phyloP scores from a whole-genome alignment of 805 yeast genomes.

The Priceomyces carsonii region DNA sequence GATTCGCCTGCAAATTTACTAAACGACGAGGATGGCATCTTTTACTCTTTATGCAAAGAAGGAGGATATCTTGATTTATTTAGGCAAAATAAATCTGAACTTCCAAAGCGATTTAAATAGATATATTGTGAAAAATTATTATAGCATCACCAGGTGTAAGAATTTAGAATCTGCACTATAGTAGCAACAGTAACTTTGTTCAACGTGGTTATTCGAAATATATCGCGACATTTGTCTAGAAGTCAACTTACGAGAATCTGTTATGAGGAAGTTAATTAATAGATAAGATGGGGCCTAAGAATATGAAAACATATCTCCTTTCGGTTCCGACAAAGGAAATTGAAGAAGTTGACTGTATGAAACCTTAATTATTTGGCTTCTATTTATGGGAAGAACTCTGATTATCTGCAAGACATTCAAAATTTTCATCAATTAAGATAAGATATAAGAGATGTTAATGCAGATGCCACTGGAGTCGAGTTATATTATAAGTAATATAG shows the following conservation, averaged over 20 bases:
- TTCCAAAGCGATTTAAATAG: too few species aligned
- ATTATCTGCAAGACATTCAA: slow-evolving; percentile 56
- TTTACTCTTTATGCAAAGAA: slow-evolving; percentile 39
- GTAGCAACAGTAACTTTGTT: too few species aligned
- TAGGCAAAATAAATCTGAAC: too few species aligned
- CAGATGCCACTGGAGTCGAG: slow-evolving; percentile 48
- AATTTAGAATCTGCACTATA: too few species aligned
- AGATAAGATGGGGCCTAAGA: too few species aligned
- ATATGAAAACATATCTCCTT: slow-evolving; percentile 27
- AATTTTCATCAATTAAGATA: slow-evolving; percentile 59
- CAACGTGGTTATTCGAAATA: too few species aligned
- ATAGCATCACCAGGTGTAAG: too few species aligned
- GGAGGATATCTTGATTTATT: slow-evolving; percentile 29
- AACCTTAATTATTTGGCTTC: slow-evolving; percentile 57
- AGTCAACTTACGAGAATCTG: too few species aligned
- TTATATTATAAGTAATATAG: slow-evolving; percentile 71
- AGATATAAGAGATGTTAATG: slow-evolving; percentile 52
- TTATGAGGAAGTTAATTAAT: too few species aligned
- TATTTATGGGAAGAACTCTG: slow-evolving; percentile 62
- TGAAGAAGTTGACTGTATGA: slow-evolving; percentile 63
- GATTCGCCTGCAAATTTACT: slow-evolving; percentile 43
- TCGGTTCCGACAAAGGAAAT: slow-evolving; percentile 44
- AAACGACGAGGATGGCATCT: slow-evolving; percentile 33
- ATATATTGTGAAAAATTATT: too few species aligned
- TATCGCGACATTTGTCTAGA: too few species aligned